phyloP scores from a whole-genome alignment of 1,284 basidiomycete species.

The Coniferiporia sulphurascens region DNA sequence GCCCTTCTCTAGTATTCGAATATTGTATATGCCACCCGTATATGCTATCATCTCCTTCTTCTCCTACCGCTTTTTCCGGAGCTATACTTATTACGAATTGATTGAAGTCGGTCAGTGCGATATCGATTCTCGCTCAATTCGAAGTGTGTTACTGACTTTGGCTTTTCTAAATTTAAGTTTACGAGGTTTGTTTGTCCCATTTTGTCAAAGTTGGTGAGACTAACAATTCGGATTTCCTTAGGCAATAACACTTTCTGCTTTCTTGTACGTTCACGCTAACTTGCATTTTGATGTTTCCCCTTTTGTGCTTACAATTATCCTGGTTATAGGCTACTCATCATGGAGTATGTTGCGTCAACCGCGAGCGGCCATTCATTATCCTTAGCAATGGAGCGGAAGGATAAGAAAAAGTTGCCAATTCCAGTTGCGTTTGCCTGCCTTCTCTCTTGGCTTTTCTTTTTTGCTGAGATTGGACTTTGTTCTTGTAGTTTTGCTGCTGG shows the following conservation, averaged over 20 bases:
- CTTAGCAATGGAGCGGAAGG: conserved; percentile 70
- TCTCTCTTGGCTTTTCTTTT: background rate
- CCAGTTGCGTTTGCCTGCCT: conserved; percentile 44
- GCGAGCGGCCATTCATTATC: conserved; percentile 55
- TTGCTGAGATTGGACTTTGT: background rate
- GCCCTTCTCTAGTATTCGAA: conserved; percentile 47
- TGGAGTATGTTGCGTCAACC: conserved; percentile 78
- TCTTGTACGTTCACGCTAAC: conserved; percentile 49
- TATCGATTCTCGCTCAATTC: background rate
- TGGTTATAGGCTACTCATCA: conserved; percentile 60
- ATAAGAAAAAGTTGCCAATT: conserved; percentile 70
- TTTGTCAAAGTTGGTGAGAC: background rate
- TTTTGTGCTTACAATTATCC: background rate
- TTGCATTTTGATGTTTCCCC: conserved; percentile 23
- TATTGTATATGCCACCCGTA: conserved; percentile 76
- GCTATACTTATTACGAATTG: conserved; percentile 79
- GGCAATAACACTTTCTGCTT: conserved; percentile 75
- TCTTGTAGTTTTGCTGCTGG: conserved; percentile 61
- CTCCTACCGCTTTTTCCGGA: conserved; percentile 79
- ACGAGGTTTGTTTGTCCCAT: conserved; percentile 29
- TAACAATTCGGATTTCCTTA: conserved; percentile 32
- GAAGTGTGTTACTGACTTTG: background rate
- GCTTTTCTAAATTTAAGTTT: conserved; percentile 25
- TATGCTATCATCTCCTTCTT: conserved; percentile 87
- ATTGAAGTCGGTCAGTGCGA: conserved; percentile 57